phyloP scores from a whole-genome alignment of 2,329 filamentous ascomycete genomes.

The Cordyceps tenuipes region DNA sequence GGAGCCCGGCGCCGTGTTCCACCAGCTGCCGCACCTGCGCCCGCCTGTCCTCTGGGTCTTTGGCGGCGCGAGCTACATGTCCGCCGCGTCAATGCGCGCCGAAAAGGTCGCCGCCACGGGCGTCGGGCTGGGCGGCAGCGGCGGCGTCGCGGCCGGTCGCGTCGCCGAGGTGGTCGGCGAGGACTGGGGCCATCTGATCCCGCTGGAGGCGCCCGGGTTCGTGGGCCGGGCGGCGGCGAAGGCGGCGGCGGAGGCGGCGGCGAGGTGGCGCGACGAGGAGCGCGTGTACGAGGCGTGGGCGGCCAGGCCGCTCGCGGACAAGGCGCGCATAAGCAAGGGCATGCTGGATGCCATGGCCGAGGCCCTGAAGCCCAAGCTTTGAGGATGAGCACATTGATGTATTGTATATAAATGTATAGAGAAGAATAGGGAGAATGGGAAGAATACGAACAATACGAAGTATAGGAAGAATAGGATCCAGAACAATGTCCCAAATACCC shows the following conservation, averaged over 20 bases:
- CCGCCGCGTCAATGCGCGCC: conserved; percentile 38
- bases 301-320: conserved; percentile 40
- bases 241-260: conserved; percentile 51
- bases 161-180: conserved; percentile 57
- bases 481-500: too few relatives aligned
- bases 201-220: conserved; percentile 66
- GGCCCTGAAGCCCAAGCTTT: conserved; percentile 31
- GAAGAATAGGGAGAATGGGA: neutral
- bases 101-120: conserved; percentile 59
- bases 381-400: neutral
- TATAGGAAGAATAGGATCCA: too few relatives aligned
- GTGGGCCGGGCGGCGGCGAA: conserved; percentile 53
- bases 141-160: conserved; percentile 53
- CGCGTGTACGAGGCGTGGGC: conserved; percentile 48
- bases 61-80: conserved; percentile 52
- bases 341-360: conserved; percentile 40
- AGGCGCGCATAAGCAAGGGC: conserved; percentile 40
- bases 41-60: conserved; percentile 64
- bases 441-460: too few relatives aligned
- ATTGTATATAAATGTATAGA: neutral
- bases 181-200: conserved; percentile 67
- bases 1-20: conserved; percentile 50
- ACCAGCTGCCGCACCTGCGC: conserved; percentile 49
- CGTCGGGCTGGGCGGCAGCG: conserved; percentile 56
- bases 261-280: conserved; percentile 49